Percentiles rank a stretch among this genome's conserved stretches.
Conservation (phyloP, 352 stramenopile genomes). For the Albugo candida region DNA sequence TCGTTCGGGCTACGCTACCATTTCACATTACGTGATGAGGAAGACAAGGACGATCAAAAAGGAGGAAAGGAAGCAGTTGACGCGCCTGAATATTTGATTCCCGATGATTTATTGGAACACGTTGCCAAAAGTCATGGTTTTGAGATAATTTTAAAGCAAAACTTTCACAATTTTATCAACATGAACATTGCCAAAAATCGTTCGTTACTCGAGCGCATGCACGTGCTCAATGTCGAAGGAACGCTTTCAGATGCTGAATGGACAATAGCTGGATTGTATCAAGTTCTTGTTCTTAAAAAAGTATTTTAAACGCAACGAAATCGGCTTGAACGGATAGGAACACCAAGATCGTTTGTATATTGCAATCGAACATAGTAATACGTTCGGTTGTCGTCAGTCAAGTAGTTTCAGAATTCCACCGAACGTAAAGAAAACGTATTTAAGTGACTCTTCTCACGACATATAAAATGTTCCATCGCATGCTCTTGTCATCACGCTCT, state of each 20-base stretch:
- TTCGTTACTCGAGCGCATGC: conserved; percentile 64
- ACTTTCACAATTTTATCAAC: conserved; percentile 70
- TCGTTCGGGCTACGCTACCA: conserved; percentile 80
- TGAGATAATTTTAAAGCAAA: conserved; percentile 63
- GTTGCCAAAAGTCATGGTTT: conserved; percentile 58
- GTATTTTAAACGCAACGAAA: background rate
- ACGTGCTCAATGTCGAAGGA: conserved; percentile 70
- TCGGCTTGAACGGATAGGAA: too few species aligned
- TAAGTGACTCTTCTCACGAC: too few species aligned
- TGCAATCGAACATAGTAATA: too few species aligned
- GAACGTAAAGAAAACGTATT: too few species aligned
- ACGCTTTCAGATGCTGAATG: conserved; percentile 73
- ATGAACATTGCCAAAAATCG: conserved; percentile 52
- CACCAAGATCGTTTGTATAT: too few species aligned
- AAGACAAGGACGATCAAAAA: conserved; percentile 34
- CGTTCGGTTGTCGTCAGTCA: too few species aligned
- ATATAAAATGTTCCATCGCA: too few species aligned
- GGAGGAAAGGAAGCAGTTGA: conserved; percentile 69
- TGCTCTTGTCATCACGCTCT: too few species aligned
- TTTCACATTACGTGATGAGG: conserved; percentile 73
- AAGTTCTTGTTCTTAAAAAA: conserved; percentile 74
- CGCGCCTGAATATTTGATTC: conserved; percentile 81
- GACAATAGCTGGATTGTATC: conserved; percentile 71
- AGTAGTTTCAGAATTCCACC: too few species aligned
- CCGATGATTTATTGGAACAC: conserved; percentile 47